These are phyloP conservation scores for Melaleuca quinquenervia DNA, from an alignment of 345 rosid species.

Conservation along the genomic window DNA sequence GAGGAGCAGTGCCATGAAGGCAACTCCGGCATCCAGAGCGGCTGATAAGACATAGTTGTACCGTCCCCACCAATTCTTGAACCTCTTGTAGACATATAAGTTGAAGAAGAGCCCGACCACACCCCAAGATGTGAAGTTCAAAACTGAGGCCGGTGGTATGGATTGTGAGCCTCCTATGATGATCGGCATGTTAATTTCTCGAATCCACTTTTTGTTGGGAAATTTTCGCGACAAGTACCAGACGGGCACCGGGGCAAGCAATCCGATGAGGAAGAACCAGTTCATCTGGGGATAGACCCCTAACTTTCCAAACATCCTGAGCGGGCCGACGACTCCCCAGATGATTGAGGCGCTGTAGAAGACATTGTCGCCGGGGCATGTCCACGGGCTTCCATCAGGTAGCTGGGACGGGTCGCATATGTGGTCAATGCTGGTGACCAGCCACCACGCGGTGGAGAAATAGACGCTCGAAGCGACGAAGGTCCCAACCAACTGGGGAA, in stretches of 20 bases:
- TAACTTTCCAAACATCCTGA: conserved; percentile 47
- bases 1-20: conserved; percentile 51
- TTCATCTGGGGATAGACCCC: conserved; percentile 48
- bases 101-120: conserved; percentile 60
- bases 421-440: conserved; percentile 30
- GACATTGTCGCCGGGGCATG: conserved; percentile 50
- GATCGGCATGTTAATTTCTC: conserved; percentile 44
- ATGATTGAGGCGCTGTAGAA: conserved; percentile 79
- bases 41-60: conserved; percentile 68
- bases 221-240: conserved; percentile 47
- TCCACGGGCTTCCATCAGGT: conserved; percentile 72
- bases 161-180: conserved; percentile 22
- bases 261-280: conserved; percentile 70
- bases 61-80: conserved; percentile 66
- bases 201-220: conserved; percentile 64
- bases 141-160: conserved; percentile 52
- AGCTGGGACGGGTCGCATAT: conserved; percentile 46
- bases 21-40: conserved; percentile 71
- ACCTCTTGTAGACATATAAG: conserved; percentile 43
- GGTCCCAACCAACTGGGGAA: conserved; percentile 45
- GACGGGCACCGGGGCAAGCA: conserved; percentile 46
- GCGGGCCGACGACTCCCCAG: conserved; percentile 76
- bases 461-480: conserved; percentile 45
- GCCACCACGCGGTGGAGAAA: conserved; percentile 40
- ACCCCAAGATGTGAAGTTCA: conserved; percentile 47